Conservation (phyloP, 305 asterid species). For the Fraxinus ornus region DNA sequence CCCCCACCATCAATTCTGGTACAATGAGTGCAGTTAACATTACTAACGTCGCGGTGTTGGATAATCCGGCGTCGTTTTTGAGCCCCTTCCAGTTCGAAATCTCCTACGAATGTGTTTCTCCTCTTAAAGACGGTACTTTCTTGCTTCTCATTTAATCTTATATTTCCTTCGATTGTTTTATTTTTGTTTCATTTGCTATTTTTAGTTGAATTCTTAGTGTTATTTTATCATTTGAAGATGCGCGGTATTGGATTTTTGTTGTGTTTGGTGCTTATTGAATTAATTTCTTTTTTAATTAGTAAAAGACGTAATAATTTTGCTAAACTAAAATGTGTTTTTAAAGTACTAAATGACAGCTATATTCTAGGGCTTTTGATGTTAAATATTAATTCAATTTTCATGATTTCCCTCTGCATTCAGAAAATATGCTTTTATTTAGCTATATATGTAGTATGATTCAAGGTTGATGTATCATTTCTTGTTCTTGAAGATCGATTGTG, state of each 20-base stretch:
- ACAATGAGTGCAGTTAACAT: neutral
- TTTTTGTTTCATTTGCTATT: neutral
- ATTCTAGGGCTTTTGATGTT: constrained; percentile 31
- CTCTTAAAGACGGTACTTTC: constrained; percentile 77
- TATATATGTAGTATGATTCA: neutral
- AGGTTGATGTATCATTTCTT: neutral
- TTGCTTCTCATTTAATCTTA: neutral
- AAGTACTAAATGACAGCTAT: neutral
- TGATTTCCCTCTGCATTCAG: neutral
- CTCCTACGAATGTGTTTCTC: constrained; percentile 82
- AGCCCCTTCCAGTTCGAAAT: constrained; percentile 91
- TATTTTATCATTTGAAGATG: neutral
- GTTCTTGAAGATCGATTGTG: neutral
- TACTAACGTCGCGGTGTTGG: constrained; percentile 55
- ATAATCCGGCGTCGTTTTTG: constrained; percentile 82
- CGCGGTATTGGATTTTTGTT: neutral
- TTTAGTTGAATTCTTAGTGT: neutral
- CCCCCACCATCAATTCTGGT: constrained; percentile 3
- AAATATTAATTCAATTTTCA: neutral
- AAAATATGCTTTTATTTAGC: neutral
- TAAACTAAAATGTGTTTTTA: constrained; percentile 2
- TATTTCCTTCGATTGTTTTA: neutral
- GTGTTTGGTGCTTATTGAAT: neutral
- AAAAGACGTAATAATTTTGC: constrained; percentile 15
- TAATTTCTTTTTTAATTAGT: neutral